Base-by-base conservation (phyloP, 2,329 filamentous ascomycete genomes). In the Arthrobotrys entomopaga region DNA sequence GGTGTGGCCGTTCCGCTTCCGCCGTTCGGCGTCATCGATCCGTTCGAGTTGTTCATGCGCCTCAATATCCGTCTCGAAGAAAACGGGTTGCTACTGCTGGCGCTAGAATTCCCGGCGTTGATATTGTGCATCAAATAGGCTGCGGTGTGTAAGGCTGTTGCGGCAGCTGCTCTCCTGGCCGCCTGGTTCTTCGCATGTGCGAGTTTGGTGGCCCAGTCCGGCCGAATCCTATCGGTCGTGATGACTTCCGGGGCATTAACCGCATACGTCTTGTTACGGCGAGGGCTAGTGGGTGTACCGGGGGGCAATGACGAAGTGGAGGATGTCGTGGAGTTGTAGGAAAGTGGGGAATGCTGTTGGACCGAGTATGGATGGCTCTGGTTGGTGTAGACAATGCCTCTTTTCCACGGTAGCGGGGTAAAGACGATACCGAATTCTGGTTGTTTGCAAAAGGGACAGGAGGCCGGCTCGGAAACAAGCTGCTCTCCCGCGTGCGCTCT, bases 361-460 rank as follows among this genome's bases (percentile, higher is more conserved):
- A 76, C 87, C 87, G 19, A 97, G 82, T 1, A 93, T 96, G 49
- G 91, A 92, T 58, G 90, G 90, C 0, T 93, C 97, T 0, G 93
- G 96, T 87, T 94, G 0, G 87, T 85, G 80, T 94, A 94, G 0
- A 87, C 84, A 34, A 99, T 82, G 0, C 95, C 95, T 76, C 93
- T 86, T 22, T 93, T 89, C 83, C 98, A 98, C 0, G 91, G 89
- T 1, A 95, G 95, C 11, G 93, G 86, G 3, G 94, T 89, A 81
- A 97, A 99, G 0, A 92, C 97, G n/a, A 99, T 91, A 53, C 95
- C 95, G 80, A 98, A 97, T 77, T 99, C 94, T 1, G 92, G 89
- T 78, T 95, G 92, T 58, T 95, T 92, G 81, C 95, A 99, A 81
- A 97, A 99, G 0, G 95, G 95, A 80, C 95, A 99, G 22, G 90